Evolutionary conservation across 129 eudicot genomes (phyloP), one percentile per base, ranked within the genome.

Genomic region (Apium graveolens): DNA sequence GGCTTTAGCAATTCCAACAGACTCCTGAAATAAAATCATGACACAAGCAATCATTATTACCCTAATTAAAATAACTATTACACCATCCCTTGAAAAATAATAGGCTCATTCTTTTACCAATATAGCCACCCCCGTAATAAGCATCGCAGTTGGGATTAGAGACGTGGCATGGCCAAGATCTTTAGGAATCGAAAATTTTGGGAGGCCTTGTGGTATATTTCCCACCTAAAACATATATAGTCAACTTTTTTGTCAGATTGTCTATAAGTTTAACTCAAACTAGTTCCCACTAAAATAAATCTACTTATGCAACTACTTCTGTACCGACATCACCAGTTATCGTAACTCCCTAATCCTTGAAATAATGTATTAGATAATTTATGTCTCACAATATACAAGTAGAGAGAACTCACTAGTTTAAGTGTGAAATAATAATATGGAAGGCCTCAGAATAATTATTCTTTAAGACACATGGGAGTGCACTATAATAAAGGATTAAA

Each of bases 1-100:
- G 78, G 99, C 97, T 85, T 92, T 96, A 48, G 99, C 99, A 24
- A 96, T 96, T 80, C 99, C 99, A 34, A 96, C 99, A 81, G 99
- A 96, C 89, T 96, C 97, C 99, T 96, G 72, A 21, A 81, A 72
- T 57, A 41, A 43, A 53, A 27, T 9, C 41, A 43, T 42, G 43
- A 46, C 41, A 71, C 39, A 72, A 80, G 38, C 12, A 2, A 70
- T 24, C 18, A 20, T 68, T 77, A 70, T 32, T 44, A 51, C 38
- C 53, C 26, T 27, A 51, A 48, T 43, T 21, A 35, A 45, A 49
- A 60, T n/a, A 73, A 86, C 34, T 41, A 78, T 8, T 68, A 37
- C 27, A 43, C 35, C 5, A 63, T 5, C 16, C 44, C 17, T 27
- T 12, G 24, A 38, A 46, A 63, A 21, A 42, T 43, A 18, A 57